phyloP scores from a whole-genome alignment of 164 flowering plant genomes.

The Chimonanthus praecox region DNA sequence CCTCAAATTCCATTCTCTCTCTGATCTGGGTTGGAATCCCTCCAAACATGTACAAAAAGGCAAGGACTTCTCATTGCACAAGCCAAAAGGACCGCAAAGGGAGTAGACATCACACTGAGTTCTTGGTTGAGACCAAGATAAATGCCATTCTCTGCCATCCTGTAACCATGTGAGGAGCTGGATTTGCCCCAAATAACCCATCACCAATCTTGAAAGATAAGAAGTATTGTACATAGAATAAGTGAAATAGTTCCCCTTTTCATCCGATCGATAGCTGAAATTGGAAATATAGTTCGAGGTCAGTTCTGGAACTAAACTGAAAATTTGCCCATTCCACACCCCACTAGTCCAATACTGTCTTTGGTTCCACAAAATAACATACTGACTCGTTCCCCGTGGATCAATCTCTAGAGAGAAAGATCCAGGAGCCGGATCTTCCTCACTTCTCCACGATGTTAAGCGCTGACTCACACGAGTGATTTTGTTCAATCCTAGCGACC shows the following conservation, averaged over 20 bases:
- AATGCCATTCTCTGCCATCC: neutral
- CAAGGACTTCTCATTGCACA: slow-evolving; percentile 7
- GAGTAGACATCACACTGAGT: slow-evolving; percentile 9
- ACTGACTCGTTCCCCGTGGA: slow-evolving; percentile 4
- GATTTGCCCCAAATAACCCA: slow-evolving; percentile 17
- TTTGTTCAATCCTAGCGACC: slow-evolving; percentile 6
- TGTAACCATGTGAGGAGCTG: slow-evolving; percentile 11
- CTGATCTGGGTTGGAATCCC: slow-evolving; percentile 13
- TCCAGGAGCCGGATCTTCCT: slow-evolving; percentile 14
- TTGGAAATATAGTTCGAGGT: slow-evolving; percentile 7
- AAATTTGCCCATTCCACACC: slow-evolving; percentile 8
- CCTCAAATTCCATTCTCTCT: slow-evolving; percentile 7
- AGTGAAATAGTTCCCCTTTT: slow-evolving; percentile 14
- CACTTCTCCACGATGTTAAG: slow-evolving; percentile 11
- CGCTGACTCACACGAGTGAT: neutral
- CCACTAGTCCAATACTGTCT: slow-evolving; percentile 11
- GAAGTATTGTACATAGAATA: neutral
- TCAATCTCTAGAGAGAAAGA: slow-evolving; percentile 7
- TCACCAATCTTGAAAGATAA: slow-evolving; percentile 7
- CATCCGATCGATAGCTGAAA: slow-evolving; percentile 6
- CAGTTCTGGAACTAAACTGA: slow-evolving; percentile 21
- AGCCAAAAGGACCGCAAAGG: slow-evolving; percentile 20
- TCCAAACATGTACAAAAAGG: slow-evolving; percentile 10
- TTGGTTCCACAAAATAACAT: slow-evolving; percentile 2
- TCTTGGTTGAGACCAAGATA: slow-evolving; percentile 21